Conservation (phyloP, 331 rosid species). For the Ulmus americana region DNA sequence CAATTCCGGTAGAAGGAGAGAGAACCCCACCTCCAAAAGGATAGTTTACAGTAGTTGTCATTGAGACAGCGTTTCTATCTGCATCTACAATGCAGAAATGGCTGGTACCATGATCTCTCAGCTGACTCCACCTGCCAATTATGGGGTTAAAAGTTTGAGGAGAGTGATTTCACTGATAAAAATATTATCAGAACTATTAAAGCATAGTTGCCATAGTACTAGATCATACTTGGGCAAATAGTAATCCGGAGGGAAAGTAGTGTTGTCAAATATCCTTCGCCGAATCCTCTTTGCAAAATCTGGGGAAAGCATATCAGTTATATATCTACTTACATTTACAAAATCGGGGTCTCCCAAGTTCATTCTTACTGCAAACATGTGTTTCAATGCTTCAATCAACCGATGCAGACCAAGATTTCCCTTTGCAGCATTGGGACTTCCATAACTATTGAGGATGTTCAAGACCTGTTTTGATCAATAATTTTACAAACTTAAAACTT, state of each 20-base stretch:
- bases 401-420: conserved; percentile 80
- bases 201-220: background rate
- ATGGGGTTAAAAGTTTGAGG: conserved; percentile 2
- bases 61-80: conserved; percentile 81
- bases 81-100: conserved; percentile 86
- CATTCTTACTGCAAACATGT: conserved; percentile 75
- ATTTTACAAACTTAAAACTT: background rate
- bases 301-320: conserved; percentile 60
- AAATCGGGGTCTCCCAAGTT: conserved; percentile 87
- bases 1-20: conserved; percentile 81
- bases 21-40: conserved; percentile 67
- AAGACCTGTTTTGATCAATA: conserved; percentile 45
- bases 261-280: conserved; percentile 63
- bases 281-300: conserved; percentile 59
- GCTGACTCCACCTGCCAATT: conserved; percentile 78
- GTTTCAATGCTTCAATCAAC: conserved; percentile 75
- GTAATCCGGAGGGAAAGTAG: conserved; percentile 86
- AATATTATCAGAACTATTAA: conserved; percentile 14
- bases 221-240: conserved; percentile 54
- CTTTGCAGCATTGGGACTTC: conserved; percentile 48
- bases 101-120: conserved; percentile 86
- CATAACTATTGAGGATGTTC: conserved; percentile 61
- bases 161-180: background rate
- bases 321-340: conserved; percentile 32
- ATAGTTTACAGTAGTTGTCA: conserved; percentile 62